Evolutionary conservation across 1,284 basidiomycete species (phyloP).

Genomic region (Termitomyces sp.): DNA sequence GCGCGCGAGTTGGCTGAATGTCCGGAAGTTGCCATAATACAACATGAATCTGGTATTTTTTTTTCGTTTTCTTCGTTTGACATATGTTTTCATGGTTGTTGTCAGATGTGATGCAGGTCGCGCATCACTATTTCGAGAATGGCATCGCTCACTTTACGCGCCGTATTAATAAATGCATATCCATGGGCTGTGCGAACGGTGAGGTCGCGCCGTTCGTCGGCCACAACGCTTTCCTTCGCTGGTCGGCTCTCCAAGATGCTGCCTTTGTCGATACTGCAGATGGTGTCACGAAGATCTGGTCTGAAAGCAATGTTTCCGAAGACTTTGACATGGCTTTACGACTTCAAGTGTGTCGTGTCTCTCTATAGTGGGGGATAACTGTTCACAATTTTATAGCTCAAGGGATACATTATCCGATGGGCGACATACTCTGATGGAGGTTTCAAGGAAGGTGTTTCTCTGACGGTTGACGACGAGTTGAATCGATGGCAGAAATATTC

Average conservation of each 20-base stretch:
- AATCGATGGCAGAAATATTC: slow-evolving; percentile 85
- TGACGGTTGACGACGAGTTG: slow-evolving; percentile 74
- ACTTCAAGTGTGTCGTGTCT: slow-evolving; percentile 36
- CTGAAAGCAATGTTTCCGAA: slow-evolving; percentile 81
- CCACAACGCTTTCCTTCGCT: slow-evolving; percentile 86
- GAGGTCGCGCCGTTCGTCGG: slow-evolving; percentile 86
- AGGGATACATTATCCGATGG: slow-evolving; percentile 68
- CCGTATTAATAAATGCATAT: slow-evolving; percentile 74
- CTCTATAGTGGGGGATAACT: slow-evolving; percentile 40
- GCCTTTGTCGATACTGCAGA: slow-evolving; percentile 67
- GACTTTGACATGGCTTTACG: slow-evolving; percentile 75
- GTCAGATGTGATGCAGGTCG: slow-evolving; percentile 78
- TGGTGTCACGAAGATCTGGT: slow-evolving; percentile 71
- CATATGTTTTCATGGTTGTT: slow-evolving; percentile 11
- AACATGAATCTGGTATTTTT: slow-evolving; percentile 57
- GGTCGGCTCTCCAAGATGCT: slow-evolving; percentile 81
- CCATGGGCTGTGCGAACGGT: slow-evolving; percentile 77
- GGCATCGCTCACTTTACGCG: slow-evolving; percentile 81
- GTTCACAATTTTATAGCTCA: slow-evolving; percentile 62
- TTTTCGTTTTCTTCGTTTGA: not conserved
- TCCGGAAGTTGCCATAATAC: slow-evolving; percentile 79
- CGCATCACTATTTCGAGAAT: slow-evolving; percentile 82
- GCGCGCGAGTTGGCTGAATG: slow-evolving; percentile 77
- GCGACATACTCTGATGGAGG: slow-evolving; percentile 76
- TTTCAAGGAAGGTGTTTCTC: slow-evolving; percentile 83